Conservation (phyloP, 2,329 filamentous ascomycete species). For the Alternaria panax region DNA sequence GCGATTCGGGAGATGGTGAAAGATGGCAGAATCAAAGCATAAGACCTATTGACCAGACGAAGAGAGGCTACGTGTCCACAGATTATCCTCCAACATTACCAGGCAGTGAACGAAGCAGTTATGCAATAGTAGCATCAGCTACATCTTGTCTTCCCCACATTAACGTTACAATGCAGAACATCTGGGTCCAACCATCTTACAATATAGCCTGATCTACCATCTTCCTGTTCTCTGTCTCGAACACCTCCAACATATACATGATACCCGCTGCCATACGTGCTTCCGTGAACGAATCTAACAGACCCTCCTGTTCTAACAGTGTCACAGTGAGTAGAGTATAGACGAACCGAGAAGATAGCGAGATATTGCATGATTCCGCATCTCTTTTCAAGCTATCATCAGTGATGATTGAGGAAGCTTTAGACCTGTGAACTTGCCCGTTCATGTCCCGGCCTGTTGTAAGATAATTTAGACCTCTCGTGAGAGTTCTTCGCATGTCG, state of each 20-base stretch:
- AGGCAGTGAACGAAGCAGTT: not conserved
- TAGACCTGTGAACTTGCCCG: not conserved
- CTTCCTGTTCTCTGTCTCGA: not conserved
- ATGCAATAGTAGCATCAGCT: not conserved
- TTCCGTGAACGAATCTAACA: slow-evolving; percentile 7
- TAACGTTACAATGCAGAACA: not conserved
- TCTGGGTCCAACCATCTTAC: not conserved
- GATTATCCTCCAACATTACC: not conserved
- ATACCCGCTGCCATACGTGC: not conserved
- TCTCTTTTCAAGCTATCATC: not conserved
- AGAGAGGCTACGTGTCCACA: not conserved
- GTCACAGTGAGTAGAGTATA: slow-evolving; percentile 8
- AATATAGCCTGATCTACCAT: not conserved
- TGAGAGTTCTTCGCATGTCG: slow-evolving; percentile 12
- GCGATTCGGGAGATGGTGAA: slow-evolving; percentile 53
- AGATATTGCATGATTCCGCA: not conserved
- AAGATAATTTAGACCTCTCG: not conserved
- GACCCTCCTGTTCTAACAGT: slow-evolving; percentile 6
- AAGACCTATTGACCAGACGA: not conserved
- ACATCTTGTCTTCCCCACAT: not conserved
- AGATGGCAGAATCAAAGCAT: slow-evolving; percentile 43
- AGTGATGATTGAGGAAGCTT: not conserved
- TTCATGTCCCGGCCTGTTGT: not conserved
- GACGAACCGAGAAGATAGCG: not conserved
- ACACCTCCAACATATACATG: not conserved